These are phyloP conservation scores for Brassica cretica DNA, from an alignment of 345 rosid species.

Conservation along the genomic window DNA sequence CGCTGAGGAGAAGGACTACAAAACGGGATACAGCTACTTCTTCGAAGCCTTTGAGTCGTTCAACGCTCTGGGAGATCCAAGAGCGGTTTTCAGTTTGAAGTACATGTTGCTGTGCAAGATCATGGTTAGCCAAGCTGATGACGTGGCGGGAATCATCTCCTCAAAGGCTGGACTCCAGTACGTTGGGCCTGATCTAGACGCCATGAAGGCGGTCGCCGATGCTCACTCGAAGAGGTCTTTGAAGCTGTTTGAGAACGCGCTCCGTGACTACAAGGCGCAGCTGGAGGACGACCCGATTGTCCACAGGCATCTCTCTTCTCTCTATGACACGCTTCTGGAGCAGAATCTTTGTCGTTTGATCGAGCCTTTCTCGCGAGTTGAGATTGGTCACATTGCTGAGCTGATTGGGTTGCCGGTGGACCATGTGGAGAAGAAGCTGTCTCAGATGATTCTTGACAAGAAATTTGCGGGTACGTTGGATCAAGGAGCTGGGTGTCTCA, in stretches of 20 bases:
- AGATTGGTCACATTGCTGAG: slow-evolving; percentile 82
- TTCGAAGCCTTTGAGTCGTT: slow-evolving; percentile 95
- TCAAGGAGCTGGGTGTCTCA: slow-evolving; percentile 94
- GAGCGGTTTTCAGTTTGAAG: slow-evolving; percentile 87
- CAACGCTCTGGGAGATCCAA: slow-evolving; percentile 84
- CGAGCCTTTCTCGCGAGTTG: slow-evolving; percentile 92
- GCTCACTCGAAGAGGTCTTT: slow-evolving; percentile 87
- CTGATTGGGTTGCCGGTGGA: slow-evolving; percentile 67
- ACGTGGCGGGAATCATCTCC: slow-evolving; percentile 84
- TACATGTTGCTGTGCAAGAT: slow-evolving; percentile 94
- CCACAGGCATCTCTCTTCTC: slow-evolving; percentile 90
- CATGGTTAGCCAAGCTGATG: slow-evolving; percentile 97
- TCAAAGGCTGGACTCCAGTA: slow-evolving; percentile 91
- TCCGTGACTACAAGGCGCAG: slow-evolving; percentile 74
- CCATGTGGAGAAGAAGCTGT: slow-evolving; percentile 90
- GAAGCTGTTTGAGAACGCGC: slow-evolving; percentile 81
- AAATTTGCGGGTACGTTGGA: slow-evolving; percentile 93
- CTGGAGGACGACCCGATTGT: slow-evolving; percentile 96
- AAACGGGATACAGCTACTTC: slow-evolving; percentile 93
- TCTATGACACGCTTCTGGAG: slow-evolving; percentile 85
- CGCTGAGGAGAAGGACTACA: slow-evolving; percentile 98
- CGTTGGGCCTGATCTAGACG: slow-evolving; percentile 83
- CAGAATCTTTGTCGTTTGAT: slow-evolving; percentile 90
- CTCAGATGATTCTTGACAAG: slow-evolving; percentile 96
- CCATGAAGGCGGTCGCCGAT: slow-evolving; percentile 98